Conservation (phyloP, 2,329 filamentous ascomycete genomes). For the Fusarium stilboides region DNA sequence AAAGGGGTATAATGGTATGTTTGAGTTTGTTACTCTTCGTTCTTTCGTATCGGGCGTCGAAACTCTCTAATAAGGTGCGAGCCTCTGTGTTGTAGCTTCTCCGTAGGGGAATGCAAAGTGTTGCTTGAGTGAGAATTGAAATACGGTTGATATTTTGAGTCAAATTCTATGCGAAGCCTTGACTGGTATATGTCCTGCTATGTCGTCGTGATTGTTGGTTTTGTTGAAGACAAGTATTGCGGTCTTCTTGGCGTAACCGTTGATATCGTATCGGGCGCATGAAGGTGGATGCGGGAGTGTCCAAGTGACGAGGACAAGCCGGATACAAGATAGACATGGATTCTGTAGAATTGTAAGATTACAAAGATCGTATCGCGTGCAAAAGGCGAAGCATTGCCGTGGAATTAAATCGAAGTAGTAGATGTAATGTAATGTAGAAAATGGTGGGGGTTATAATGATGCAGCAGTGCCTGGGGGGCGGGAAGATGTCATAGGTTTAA, state of each 20-base stretch:
- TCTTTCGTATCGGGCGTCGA: conserved; percentile 32
- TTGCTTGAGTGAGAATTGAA: conserved; percentile 6
- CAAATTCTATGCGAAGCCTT: conserved; percentile 14
- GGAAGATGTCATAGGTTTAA: conserved; percentile 40
- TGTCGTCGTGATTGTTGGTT: conserved; percentile 12
- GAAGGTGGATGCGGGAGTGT: conserved; percentile 28
- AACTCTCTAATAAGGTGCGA: conserved; percentile 48
- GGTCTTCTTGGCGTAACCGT: conserved; percentile 38
- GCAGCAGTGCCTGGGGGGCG: conserved; percentile 19
- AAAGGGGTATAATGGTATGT: conserved; percentile 8
- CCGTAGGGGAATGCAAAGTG: conserved; percentile 7
- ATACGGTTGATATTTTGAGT: neutral
- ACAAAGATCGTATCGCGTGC: conserved; percentile 22
- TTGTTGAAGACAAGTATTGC: conserved; percentile 22
- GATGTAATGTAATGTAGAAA: neutral
- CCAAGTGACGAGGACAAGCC: conserved; percentile 35
- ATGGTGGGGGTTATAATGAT: conserved; percentile 26
- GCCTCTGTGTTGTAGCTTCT: conserved; percentile 18
- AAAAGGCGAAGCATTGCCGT: conserved; percentile 27
- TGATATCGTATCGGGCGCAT: conserved; percentile 43
- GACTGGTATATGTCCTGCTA: conserved; percentile 8
- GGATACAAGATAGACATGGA: conserved; percentile 43
- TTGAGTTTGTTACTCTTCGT: conserved; percentile 14
- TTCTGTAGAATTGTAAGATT: conserved; percentile 35
- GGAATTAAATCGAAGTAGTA: neutral